Base-by-base conservation (phyloP, 2,329 filamentous ascomycete species). In the Xylaria sp. region DNA sequence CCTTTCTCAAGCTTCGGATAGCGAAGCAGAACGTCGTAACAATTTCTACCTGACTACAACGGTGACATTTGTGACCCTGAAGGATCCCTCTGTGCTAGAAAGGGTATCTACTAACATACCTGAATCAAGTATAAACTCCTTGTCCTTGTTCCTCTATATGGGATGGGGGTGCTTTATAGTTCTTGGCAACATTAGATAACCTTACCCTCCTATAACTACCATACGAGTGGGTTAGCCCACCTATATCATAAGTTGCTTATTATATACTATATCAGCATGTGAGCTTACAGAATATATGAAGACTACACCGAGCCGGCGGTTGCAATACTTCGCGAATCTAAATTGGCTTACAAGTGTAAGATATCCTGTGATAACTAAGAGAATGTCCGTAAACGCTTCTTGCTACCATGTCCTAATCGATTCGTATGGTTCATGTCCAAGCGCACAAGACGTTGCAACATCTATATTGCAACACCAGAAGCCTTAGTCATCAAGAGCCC, bases 401-500 rank as follows among this genome's bases (percentile, higher is more conserved):
- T 51, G 20, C 55, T 48, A 10, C 15, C 15, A 50, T 54, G n/a
- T 1, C 20, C 18, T 6, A n/a, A 28, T 28, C 50, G 15, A 8
- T 54, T 34, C 63, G 25, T 54, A 48, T 28, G n/a, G 34, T 59
- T 31, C 7, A 25, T 37, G 25, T 65, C 34, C 25, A 37, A 51
- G 41, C 34, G 51, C 44, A 52, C 57, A 46, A 23, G 8, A 63
- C 25, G 15, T 37, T 55, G 41, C 61, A 28, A 31, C 37, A 50
- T 39, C 34, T 13, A 12, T 12, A 31, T 50, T 65, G 57, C 39
- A 13, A 68, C 50, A 25, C 54, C 50, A 46, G 39, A 41, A 15
- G 28, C 50, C 37, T 69, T 64, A 64, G 67, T 69, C 64, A 69
- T 67, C 55, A 9, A 46, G 31, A 25, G 58, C 50, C 54, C 59